Evolutionary conservation across 805 yeast genomes (phyloP), one percentile per base, ranked within the genome.

Genomic region (Cyberlindnera xylosilytica): DNA sequence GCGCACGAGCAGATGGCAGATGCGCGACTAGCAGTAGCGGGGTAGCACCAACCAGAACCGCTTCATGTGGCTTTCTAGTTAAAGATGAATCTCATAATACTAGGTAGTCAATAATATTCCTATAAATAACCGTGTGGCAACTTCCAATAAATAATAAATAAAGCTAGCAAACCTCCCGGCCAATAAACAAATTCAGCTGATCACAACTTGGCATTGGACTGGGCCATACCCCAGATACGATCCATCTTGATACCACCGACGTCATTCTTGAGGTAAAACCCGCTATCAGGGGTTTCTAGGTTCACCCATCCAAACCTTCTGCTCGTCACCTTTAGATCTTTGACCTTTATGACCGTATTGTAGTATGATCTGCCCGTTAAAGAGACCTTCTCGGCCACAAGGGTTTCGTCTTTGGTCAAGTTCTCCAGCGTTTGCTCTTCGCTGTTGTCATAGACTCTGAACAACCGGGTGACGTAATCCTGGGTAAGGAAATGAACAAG

Each of bases 231-330:
- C 91, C 95, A 83, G 5, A 87, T 63, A 41, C 96, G 66, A 54
- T 87, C 93, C 95, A 87, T 87, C 50, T 78, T 78, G 58, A 84
- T 65, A 2, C 95, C 95, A 2, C 95, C 93, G 34, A 83, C 68
- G 50, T 86, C 83, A 54, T 87, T 95, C 13, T 72, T 75, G 2
- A 87, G 74, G 54, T 79, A 83, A 58, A 68, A 79, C 1, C 35
- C 15, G 15, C 64, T 60, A 36, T 74, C 65, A 9, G 62, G 58
- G 15, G 64, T 60, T 29, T 61, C 61, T 72, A 76, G 69, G 45
- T 74, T 75, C 20, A 68, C 67, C 69, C 73, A 76, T 0, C 82
- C 82, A 17, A 59, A 59, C 20, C 75, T 64, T 27, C 61, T 58
- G 15, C 66, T 63, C 17, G 55, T 54, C 2, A 79, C 54, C 46